Evolutionary conservation across 1,139 yeast genomes (phyloP).

Genomic region (Yamadazyma buinensis): DNA sequence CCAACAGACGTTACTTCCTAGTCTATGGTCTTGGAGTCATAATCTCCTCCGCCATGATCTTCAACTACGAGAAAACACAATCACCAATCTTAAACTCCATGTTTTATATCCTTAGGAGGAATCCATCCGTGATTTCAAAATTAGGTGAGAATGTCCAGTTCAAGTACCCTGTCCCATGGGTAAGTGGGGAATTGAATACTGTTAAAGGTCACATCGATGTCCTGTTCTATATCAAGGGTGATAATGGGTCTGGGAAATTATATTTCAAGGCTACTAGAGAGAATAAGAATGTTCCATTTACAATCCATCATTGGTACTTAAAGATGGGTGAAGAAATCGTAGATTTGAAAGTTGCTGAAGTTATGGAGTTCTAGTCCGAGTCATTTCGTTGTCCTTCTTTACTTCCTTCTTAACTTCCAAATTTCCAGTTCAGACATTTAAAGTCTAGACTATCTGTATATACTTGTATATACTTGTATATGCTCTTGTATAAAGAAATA

Average conservation of each 20-base stretch:
- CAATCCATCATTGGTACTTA: conserved; percentile 58
- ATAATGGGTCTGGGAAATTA: conserved; percentile 46
- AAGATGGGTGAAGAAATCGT: conserved; percentile 32
- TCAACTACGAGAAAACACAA: conserved; percentile 87
- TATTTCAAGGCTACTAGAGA: conserved; percentile 59
- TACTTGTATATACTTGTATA: too few relatives aligned
- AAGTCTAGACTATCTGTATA: too few relatives aligned
- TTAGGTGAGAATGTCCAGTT: conserved; percentile 78
- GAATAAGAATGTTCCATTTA: conserved; percentile 52
- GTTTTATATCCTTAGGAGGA: conserved; percentile 77
- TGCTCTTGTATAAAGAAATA: too few relatives aligned
- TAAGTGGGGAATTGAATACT: conserved; percentile 78
- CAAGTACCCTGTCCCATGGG: conserved; percentile 79
- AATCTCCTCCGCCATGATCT: conserved; percentile 63
- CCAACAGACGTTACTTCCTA: conserved; percentile 51
- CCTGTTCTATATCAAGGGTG: conserved; percentile 66
- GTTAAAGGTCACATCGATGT: conserved; percentile 79
- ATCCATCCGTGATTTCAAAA: conserved; percentile 56
- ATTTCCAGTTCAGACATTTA: too few relatives aligned
- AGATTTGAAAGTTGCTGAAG: conserved; percentile 37
- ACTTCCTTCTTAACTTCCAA: too few relatives aligned
- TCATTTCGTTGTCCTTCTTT: too few relatives aligned
- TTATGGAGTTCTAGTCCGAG: conserved; percentile 7
- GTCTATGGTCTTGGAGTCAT: conserved; percentile 64
- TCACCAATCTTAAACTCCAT: conserved; percentile 90